Evolutionary conservation across 108 stramenopile species (phyloP), one percentile per base, ranked within the genome.

Genomic region (Chaetoceros muelleri): DNA sequence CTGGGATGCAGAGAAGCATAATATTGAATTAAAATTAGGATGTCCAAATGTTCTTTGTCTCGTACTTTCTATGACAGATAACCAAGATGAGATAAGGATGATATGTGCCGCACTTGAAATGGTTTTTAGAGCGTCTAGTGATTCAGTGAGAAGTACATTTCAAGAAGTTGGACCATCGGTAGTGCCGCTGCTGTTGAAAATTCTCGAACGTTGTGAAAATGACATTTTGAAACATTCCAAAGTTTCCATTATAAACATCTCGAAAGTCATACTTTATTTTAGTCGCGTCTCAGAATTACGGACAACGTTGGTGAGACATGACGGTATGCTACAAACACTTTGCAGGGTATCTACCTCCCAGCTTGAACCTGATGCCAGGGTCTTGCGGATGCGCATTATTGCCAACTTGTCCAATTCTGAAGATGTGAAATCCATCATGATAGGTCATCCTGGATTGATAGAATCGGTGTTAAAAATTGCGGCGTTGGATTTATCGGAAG

Each of bases 321-420:
- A 56, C 23, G 79, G 83, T 7, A 68, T 91, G 62, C 23, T 84
- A 21, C 74, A 66, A n/a, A 77, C 73, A 0, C 52, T 90, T 34
- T 65, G 63, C 40, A 48, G 81, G 23, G 80, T 86, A 19, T 51
- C 60, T 0, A 65, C 75, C 0, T 63, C 69, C 16, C 58, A 67
- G 16, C 46, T 79, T n/a, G 76, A 71, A 26, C 49, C 59, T 28
- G 83, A 90, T 44, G 79, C 73, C 49, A 74, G 82, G 18, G 67
- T 73, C 2, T 48, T 73, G 23, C 69, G 85, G 26, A 78, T 87
- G 65, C 74, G 78, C 49, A 44, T 85, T 10, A 64, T 85, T 53
- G 76, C 84, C 30, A 85, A 87, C 40, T 64, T 91, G 8, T 81
- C 83, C 53, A 87, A 87, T 61, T 71, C 72, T 44, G 85, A 87